A percentile compares a stretch with the other conserved stretches of the same genome.
Evolutionary conservation across 2,329 filamentous ascomycete genomes (phyloP).

Genomic region (Ophiocordyceps camponoti-rufipedis): DNA sequence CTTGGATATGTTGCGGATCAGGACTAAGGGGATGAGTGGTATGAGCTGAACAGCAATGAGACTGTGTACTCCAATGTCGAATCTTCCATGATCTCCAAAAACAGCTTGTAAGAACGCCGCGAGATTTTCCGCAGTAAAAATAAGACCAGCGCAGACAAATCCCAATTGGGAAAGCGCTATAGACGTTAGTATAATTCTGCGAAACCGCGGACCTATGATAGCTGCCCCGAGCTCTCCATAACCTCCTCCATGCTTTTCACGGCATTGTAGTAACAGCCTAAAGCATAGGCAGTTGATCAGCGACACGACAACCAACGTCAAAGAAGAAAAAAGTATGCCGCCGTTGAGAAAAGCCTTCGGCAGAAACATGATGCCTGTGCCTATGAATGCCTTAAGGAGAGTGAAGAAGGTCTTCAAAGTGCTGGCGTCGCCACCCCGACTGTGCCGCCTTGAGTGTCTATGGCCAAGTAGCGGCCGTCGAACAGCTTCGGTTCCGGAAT

Average conservation of each 20-base stretch:
- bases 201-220: constrained; percentile 44
- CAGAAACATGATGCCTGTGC: constrained; percentile 67
- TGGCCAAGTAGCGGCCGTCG: constrained; percentile 34
- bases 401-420: constrained; percentile 64
- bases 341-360: constrained; percentile 67
- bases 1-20: constrained; percentile 60
- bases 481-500: constrained; percentile 25
- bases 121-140: constrained; percentile 62
- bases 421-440: constrained; percentile 39
- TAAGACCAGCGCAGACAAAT: constrained; percentile 61
- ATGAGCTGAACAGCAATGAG: constrained; percentile 50
- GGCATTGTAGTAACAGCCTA: constrained; percentile 50
- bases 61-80: constrained; percentile 30
- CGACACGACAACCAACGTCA: constrained; percentile 48
- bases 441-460: constrained; percentile 27
- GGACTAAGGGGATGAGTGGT: constrained; percentile 45
- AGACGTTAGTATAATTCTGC: constrained; percentile 47
- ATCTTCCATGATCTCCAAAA: constrained; percentile 23
- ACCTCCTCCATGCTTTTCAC: constrained; percentile 43
- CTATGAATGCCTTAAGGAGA: constrained; percentile 59
- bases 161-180: constrained; percentile 60
- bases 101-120: constrained; percentile 49
- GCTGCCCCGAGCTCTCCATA: constrained; percentile 57
- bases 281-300: constrained; percentile 53
- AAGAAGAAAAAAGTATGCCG: constrained; percentile 55